Evolutionary conservation across 495 filamentous ascomycete species (phyloP), one percentile per base, ranked within the genome.

Genomic region (Neurospora terricola): DNA sequence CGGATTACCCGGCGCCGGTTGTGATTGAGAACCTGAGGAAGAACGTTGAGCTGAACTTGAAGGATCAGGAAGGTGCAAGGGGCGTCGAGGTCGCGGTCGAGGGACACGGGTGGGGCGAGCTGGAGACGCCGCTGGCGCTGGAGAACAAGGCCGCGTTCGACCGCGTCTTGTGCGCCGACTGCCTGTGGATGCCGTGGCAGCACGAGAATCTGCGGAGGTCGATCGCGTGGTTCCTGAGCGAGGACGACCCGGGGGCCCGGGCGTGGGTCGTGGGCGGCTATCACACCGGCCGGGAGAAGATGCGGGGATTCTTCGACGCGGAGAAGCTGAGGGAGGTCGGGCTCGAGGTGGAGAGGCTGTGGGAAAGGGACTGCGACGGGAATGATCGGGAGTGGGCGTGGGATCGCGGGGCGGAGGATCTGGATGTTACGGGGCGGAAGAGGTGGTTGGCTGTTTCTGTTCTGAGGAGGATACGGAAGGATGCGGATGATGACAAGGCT

Each of bases 111-210:
- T 97, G 94, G 94, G 94, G 94, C 4, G 81, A 85, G 8, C 77
- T 92, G 3, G 74, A 76, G 5, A 87, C 90, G 69, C 48, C 80
- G 0, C 88, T 93, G 75, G 88, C 91, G 1, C 69, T 72, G 2
- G 75, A 73, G 9, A 77, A 90, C 74, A 82, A 82, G 8, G 85
- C 84, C 10, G 72, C 73, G 4, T 96, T 90, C 77, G 89, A 89
- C 10, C 87, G 90, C 70, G 89, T 97, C 34, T 83, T 96, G 39
- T 91, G 90, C 3, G 91, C 92, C 54, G 94, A 97, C 78, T 96
- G 93, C 79, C 84, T 93, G 73, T 98, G 94, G 94, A 93, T 97
- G 91, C 86, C 84, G 14, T 86, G 83, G 78, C 88, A 96, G 83
- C 94, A 97, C 78, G 83, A 81, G 36, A 92, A 92, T 77, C 87